Conservation (phyloP, 306 rosid genomes). For the Cucurbita moschata region DNA sequence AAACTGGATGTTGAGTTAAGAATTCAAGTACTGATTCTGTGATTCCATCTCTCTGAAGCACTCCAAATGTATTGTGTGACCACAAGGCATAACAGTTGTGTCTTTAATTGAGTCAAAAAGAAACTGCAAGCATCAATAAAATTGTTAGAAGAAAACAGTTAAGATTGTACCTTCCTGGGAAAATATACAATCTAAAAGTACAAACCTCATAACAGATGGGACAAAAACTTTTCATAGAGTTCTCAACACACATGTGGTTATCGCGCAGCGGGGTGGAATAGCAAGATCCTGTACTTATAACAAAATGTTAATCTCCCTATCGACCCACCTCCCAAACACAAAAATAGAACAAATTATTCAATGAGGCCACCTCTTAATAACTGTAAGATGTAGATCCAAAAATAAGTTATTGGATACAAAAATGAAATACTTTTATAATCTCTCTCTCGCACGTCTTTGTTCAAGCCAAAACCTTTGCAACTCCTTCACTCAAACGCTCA, state of each 20-base stretch:
- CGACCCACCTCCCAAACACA: not conserved
- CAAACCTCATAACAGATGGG: slow-evolving; percentile 74
- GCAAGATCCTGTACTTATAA: slow-evolving; percentile 37
- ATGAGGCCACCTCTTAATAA: too few species aligned
- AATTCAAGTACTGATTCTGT: slow-evolving; percentile 26
- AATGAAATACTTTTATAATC: too few species aligned
- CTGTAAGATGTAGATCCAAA: too few species aligned
- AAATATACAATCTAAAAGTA: slow-evolving; percentile 10
- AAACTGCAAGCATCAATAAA: slow-evolving; percentile 27
- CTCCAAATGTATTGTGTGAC: slow-evolving; percentile 61
- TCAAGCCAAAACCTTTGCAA: not conserved
- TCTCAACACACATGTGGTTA: slow-evolving; percentile 56
- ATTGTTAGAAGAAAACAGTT: slow-evolving; percentile 14
- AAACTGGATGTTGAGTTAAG: not conserved
- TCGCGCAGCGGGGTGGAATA: slow-evolving; percentile 24
- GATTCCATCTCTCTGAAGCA: slow-evolving; percentile 36
- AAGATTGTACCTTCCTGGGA: not conserved
- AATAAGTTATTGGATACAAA: too few species aligned
- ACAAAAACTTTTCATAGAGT: slow-evolving; percentile 62
- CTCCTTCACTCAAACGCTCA: not conserved
- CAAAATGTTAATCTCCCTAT: not conserved
- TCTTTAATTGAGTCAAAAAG: slow-evolving; percentile 56
- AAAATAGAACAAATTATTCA: too few species aligned
- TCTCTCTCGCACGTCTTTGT: not conserved
- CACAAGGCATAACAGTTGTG: slow-evolving; percentile 41